phyloP scores from a whole-genome alignment of 441 rosid species.

The Hura crepitans region DNA sequence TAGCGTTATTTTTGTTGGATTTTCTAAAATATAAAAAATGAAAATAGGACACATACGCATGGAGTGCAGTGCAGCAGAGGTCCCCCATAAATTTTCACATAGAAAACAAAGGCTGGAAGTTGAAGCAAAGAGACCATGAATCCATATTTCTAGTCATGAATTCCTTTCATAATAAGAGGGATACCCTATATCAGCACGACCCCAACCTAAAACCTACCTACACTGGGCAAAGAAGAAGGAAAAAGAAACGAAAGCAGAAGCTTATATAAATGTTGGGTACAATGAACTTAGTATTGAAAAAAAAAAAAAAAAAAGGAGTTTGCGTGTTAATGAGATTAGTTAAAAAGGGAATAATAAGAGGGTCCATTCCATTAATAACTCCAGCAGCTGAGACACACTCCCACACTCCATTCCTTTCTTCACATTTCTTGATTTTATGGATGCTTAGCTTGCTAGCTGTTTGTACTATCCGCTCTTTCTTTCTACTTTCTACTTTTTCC shows the following conservation, averaged over 20 bases:
- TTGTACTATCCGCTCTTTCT: neutral
- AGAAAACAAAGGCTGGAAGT: neutral
- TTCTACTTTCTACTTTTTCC: neutral
- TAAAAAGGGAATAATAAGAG: neutral
- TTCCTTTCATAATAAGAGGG: neutral
- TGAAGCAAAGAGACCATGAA: neutral
- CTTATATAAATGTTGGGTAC: too few species aligned
- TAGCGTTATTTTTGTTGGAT: neutral
- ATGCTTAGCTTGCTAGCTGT: neutral
- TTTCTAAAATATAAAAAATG: neutral
- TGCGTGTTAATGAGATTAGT: too few species aligned
- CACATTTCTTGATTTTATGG: neutral
- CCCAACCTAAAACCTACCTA: constrained; percentile 8
- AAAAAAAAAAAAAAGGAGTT: too few species aligned
- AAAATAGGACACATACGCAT: neutral
- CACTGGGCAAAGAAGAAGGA: neutral
- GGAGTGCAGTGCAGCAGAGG: neutral
- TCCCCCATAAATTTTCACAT: neutral
- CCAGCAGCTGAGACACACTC: neutral
- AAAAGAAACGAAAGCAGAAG: neutral
- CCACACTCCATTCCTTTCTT: neutral
- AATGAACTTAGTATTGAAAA: too few species aligned
- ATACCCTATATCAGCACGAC: neutral
- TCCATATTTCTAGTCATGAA: neutral
- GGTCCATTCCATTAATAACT: constrained; percentile 3